Evolutionary conservation across 73 alveolate species (phyloP), one percentile per base, ranked within the genome.

Genomic region (Paramecium sexaurelia): DNA sequence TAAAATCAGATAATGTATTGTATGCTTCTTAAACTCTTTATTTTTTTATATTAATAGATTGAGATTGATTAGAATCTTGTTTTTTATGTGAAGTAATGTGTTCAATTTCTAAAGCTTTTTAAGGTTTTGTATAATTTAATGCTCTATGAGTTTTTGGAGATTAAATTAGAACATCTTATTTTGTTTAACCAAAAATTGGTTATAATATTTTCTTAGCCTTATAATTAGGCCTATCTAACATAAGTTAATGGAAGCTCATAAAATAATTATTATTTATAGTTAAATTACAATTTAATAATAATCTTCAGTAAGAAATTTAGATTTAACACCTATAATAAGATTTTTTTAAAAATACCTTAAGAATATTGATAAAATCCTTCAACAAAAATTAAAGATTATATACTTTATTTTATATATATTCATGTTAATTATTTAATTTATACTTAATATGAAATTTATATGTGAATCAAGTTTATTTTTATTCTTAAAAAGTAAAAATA

Each of bases 1-100:
- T 78, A 33, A 78, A 78, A 78, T 78, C 90, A n/a, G 90, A 78
- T 17, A 78, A 61, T 24, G 75, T n/a, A 43, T 78, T 78, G 20
- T 78, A 78, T 1, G 90, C 90, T 17, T 78, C 68, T 17, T 78
- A 45, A 24, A 78, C 73, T 41, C 90, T 39, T 43, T n/a, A 37
- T 78, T 39, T 40, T 78, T 78, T 78, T 0, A 71, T 24, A 61
- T 32, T 61, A 26, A 29, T 29, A 8, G 83, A 61, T 61, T 61
- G 26, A 29, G 83, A 61, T 11, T 61, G 19, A 61, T 61, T 61
- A n/a, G 83, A 61, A 61, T 61, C 83, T 26, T 61, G 20, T 32
- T 29, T 61, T 61, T 1, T 26, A 61, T 61, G 83, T 6, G 3
- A 19, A 61, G 43, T 32, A 20, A 8, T 61, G 20, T 45, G 11